Evolutionary conservation across 352 stramenopile genomes (phyloP).

Genomic region (Peronospora tabacina): DNA sequence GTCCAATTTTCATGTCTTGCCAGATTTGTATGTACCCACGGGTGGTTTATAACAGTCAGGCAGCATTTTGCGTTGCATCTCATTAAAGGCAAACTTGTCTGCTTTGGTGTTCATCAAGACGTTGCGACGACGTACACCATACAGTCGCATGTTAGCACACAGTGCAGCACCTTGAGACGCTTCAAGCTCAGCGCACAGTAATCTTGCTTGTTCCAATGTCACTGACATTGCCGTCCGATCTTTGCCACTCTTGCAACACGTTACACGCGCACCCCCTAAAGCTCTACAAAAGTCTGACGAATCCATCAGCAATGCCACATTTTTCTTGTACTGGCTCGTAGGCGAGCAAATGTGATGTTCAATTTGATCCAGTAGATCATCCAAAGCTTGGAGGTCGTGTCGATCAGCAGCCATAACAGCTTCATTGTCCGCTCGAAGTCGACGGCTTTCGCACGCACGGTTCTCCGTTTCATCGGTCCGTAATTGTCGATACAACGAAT

Average conservation of each 20-base stretch:
- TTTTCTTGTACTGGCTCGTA: conserved; percentile 74
- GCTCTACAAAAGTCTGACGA: conserved; percentile 76
- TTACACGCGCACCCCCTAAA: conserved; percentile 88
- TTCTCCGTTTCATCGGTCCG: conserved; percentile 36
- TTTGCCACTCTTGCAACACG: conserved; percentile 97
- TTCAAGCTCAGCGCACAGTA: conserved; percentile 50
- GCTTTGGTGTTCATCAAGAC: conserved; percentile 83
- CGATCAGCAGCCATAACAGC: conserved; percentile 25
- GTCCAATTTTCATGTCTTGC: conserved; percentile 51
- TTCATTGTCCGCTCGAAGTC: conserved; percentile 21
- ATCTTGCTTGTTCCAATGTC: conserved; percentile 87
- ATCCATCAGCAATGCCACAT: conserved; percentile 69
- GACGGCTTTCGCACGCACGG: conserved; percentile 22
- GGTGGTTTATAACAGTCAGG: conserved; percentile 82
- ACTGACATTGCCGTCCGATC: conserved; percentile 97
- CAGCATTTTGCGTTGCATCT: conserved; percentile 81
- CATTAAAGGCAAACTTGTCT: conserved; percentile 83
- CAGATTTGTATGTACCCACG: conserved; percentile 74
- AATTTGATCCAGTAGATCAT: conserved; percentile 58
- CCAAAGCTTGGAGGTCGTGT: conserved; percentile 48
- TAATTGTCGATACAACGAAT: conserved; percentile 43
- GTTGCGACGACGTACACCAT: conserved; percentile 68
- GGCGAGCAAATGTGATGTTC: conserved; percentile 65
- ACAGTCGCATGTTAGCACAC: conserved; percentile 66
- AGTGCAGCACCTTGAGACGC: conserved; percentile 47